Percentiles rank a stretch among this genome's conserved stretches.
These are phyloP conservation scores for Ophiosphaerella narmari DNA, from an alignment of 2,329 filamentous ascomycete genomes.

Conservation along the genomic window DNA sequence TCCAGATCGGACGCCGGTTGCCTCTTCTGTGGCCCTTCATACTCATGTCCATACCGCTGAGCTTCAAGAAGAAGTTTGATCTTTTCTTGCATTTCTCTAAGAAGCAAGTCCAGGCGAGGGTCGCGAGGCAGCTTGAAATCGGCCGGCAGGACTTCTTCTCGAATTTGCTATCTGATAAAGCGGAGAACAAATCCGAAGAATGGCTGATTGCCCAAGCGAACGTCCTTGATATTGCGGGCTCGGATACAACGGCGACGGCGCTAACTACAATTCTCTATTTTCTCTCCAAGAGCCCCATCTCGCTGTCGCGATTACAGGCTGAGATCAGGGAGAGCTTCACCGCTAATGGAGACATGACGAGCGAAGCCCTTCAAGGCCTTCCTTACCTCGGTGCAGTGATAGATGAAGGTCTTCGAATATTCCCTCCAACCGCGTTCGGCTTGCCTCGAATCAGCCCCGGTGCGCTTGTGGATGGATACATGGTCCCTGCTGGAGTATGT, in stretches of 20 bases:
- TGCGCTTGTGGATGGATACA: constrained; percentile 8
- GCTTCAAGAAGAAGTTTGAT: too few species aligned
- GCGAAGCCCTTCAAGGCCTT: background rate
- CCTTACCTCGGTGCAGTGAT: constrained; percentile 31
- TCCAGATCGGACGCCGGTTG: background rate
- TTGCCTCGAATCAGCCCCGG: constrained; percentile 35
- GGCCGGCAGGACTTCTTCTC: too few species aligned
- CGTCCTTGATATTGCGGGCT: too few species aligned
- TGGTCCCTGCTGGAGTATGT: constrained; percentile 17
- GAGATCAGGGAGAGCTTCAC: background rate
- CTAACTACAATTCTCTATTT: background rate
- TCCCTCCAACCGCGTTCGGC: constrained; percentile 39
- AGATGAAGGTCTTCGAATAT: constrained; percentile 30
- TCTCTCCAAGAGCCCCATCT: background rate
- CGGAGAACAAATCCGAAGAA: too few species aligned
- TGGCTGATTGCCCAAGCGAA: too few species aligned
- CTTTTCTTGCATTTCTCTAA: too few species aligned
- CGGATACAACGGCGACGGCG: background rate
- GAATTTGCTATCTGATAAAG: too few species aligned
- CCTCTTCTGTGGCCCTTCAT: too few species aligned
- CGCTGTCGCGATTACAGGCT: background rate
- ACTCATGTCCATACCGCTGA: too few species aligned
- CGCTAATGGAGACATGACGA: background rate
- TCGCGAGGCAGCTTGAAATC: too few species aligned
- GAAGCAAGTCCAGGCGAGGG: too few species aligned